Conservation (phyloP, 139 green algal species). For the Astrephomene gubernaculifera region DNA sequence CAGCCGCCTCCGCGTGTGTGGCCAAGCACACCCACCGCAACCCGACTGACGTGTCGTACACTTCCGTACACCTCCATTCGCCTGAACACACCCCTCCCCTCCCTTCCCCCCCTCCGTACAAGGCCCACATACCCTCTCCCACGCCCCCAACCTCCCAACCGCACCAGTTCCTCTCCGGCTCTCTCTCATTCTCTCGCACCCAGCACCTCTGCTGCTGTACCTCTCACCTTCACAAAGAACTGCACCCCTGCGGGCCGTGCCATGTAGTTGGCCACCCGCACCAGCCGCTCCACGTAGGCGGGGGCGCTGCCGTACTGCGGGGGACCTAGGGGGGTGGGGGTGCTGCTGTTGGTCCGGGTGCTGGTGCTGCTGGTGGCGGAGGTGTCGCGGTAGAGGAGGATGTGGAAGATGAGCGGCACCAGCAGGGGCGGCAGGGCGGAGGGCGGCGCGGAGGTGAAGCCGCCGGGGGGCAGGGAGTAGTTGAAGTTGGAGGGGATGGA, state of each 20-base stretch:
- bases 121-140: too few species aligned
- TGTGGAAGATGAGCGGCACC: slow-evolving; percentile 23
- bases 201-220: too few species aligned
- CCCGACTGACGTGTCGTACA: too few species aligned
- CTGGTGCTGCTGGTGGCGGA: neutral
- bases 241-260: neutral
- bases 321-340: neutral
- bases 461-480: neutral
- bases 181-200: too few species aligned
- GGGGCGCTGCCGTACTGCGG: neutral
- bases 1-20: too few species aligned
- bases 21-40: too few species aligned
- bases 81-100: too few species aligned
- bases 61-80: too few species aligned
- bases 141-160: too few species aligned
- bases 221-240: slow-evolving; percentile 19
- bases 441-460: neutral
- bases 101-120: too few species aligned
- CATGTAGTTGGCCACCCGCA: slow-evolving; percentile 16
- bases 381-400: slow-evolving; percentile 2
- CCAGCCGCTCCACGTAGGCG: slow-evolving; percentile 3
- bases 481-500: neutral
- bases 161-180: too few species aligned
- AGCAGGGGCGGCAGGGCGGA: neutral
- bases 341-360: too few species aligned